Percentiles rank a stretch among this genome's conserved stretches.
These are phyloP conservation scores for Citrus trifoliata DNA, from an alignment of 345 rosid species.

Conservation along the genomic window DNA sequence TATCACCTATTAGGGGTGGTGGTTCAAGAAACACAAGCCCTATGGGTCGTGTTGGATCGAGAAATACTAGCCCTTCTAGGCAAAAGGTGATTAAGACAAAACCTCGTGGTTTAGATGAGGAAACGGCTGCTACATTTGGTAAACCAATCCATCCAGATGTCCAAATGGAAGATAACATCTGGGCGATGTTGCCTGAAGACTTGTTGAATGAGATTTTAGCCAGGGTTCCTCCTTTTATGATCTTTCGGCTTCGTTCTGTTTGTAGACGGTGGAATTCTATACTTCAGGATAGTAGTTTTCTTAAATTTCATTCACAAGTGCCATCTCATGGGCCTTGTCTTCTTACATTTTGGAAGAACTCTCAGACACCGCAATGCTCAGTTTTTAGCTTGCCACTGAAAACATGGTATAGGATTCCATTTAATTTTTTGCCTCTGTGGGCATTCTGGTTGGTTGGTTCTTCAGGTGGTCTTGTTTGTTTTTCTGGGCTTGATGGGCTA, in stretches of 20 bases:
- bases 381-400: slow-evolving; percentile 90
- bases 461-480: slow-evolving; percentile 86
- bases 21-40: slow-evolving; percentile 82
- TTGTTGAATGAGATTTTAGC: slow-evolving; percentile 82
- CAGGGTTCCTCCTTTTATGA: slow-evolving; percentile 91
- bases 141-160: slow-evolving; percentile 62
- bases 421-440: slow-evolving; percentile 88
- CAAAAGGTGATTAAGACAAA: slow-evolving; percentile 85
- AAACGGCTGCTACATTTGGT: slow-evolving; percentile 75
- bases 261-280: slow-evolving; percentile 79
- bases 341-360: slow-evolving; percentile 87
- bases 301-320: slow-evolving; percentile 70
- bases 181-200: slow-evolving; percentile 99
- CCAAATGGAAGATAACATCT: slow-evolving; percentile 85
- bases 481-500: slow-evolving; percentile 86
- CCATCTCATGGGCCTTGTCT: slow-evolving; percentile 86
- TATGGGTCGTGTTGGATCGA: slow-evolving; percentile 63
- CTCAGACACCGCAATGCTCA: slow-evolving; percentile 82
- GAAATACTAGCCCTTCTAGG: slow-evolving; percentile 84
- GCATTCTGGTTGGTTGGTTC: slow-evolving; percentile 94
- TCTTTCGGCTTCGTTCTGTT: slow-evolving; percentile 70
- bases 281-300: slow-evolving; percentile 82
- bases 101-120: slow-evolving; percentile 95
- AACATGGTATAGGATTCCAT: slow-evolving; percentile 89
- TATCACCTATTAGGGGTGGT: slow-evolving; percentile 56